These are phyloP conservation scores for Calonectria crousiana DNA, from an alignment of 2,329 filamentous ascomycete species.

Conservation along the genomic window DNA sequence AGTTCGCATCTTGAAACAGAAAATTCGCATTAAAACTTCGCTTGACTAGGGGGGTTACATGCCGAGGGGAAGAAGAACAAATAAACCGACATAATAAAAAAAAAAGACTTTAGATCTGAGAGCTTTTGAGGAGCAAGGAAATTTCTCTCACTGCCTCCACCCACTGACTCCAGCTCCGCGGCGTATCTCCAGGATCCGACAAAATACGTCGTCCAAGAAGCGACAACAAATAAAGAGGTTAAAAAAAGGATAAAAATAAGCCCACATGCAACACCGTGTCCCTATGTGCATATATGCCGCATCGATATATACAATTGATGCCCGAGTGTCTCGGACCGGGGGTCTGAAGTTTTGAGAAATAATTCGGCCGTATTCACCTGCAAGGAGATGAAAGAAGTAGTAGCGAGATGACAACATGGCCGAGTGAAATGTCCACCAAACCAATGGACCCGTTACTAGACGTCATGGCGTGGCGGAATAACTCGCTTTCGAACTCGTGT, in stretches of 20 bases:
- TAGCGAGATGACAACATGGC: slow-evolving; percentile 4
- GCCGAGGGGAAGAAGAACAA: slow-evolving; percentile 13
- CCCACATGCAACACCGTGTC: slow-evolving; percentile 40
- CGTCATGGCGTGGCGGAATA: slow-evolving; percentile 17
- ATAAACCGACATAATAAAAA: slow-evolving; percentile 12
- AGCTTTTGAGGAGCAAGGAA: slow-evolving; percentile 4
- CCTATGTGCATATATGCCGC: slow-evolving; percentile 45
- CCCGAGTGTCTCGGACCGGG: slow-evolving; percentile 10
- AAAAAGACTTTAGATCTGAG: slow-evolving; percentile 9
- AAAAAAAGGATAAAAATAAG: slow-evolving; percentile 19
- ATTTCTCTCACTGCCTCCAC: slow-evolving; percentile 8
- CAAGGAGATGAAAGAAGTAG: slow-evolving; percentile 6
- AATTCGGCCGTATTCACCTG: slow-evolving; percentile 24
- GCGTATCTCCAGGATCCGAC: slow-evolving; percentile 23
- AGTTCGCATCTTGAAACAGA: background rate
- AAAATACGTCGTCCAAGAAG: slow-evolving; percentile 20
- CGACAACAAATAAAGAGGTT: slow-evolving; percentile 17
- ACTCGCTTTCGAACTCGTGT: slow-evolving; percentile 13
- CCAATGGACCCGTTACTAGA: slow-evolving; percentile 7
- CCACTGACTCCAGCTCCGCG: slow-evolving; percentile 18
- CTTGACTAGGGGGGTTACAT: slow-evolving; percentile 26
- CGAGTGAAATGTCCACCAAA: slow-evolving; percentile 12
- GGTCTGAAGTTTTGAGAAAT: slow-evolving; percentile 15
- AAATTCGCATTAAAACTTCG: slow-evolving; percentile 29
- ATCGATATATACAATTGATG: slow-evolving; percentile 45